Evolutionary conservation across 2,329 filamentous ascomycete species (phyloP).

Genomic region (Orbilia javanica): DNA sequence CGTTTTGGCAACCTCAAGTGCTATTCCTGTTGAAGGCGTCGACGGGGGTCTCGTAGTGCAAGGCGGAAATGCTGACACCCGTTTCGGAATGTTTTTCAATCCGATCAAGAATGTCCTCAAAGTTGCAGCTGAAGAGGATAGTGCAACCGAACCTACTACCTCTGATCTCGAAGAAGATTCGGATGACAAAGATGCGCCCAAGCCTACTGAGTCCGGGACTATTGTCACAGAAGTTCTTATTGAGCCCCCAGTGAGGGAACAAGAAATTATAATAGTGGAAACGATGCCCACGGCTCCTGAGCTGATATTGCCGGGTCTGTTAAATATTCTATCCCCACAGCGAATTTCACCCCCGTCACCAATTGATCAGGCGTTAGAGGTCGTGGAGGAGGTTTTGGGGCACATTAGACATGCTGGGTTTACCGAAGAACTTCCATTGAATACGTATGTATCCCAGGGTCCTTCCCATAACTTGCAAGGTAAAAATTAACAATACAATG

Average conservation of each 20-base stretch:
- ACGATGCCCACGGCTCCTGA: slow-evolving; percentile 16
- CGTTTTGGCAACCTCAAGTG: background rate
- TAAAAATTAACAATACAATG: no score
- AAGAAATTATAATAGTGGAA: slow-evolving; percentile 40
- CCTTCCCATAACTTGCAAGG: no score
- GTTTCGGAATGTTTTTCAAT: slow-evolving; percentile 48
- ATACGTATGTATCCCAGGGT: slow-evolving; percentile 8
- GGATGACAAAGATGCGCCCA: background rate
- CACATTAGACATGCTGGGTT: slow-evolving; percentile 9
- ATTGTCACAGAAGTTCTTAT: slow-evolving; percentile 17
- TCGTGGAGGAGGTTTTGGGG: slow-evolving; percentile 32
- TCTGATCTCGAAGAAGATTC: background rate
- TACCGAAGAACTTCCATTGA: background rate
- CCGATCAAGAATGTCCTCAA: slow-evolving; percentile 30
- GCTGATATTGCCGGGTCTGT: slow-evolving; percentile 29
- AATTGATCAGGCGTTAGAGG: slow-evolving; percentile 18
- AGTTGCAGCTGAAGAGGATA: background rate
- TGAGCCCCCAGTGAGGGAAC: slow-evolving; percentile 1
- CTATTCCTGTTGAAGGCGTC: slow-evolving; percentile 39
- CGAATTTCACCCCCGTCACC: slow-evolving; percentile 26
- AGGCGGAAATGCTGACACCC: slow-evolving; percentile 44
- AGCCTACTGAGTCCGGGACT: background rate
- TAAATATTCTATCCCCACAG: slow-evolving; percentile 28
- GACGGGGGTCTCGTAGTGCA: slow-evolving; percentile 51
- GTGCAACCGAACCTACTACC: background rate